These are phyloP conservation scores for Wickerhamiella shivajii DNA, from an alignment of 805 yeast species.

Conservation along the genomic window DNA sequence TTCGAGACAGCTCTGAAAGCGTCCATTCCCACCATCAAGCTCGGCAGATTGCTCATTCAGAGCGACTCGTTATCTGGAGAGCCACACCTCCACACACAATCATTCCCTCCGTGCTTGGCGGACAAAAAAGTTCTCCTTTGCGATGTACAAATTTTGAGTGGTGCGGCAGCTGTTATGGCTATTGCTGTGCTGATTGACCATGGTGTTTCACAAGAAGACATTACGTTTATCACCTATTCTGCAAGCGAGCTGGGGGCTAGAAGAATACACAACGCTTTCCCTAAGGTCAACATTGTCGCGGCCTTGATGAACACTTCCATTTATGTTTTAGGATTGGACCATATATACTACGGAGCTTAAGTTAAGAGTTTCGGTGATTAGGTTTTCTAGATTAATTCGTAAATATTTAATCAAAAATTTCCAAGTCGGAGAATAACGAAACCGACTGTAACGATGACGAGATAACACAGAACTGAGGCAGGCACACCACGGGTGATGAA, in stretches of 20 bases:
- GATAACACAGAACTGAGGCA: conserved; percentile 59
- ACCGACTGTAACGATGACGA: conserved; percentile 64
- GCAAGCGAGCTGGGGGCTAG: conserved; percentile 70
- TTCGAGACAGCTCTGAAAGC: conserved; percentile 66
- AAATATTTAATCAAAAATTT: background rate
- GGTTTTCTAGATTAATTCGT: conserved; percentile 8
- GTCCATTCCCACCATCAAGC: conserved; percentile 59
- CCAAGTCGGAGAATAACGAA: conserved; percentile 48
- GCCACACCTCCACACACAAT: conserved; percentile 78
- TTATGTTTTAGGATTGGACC: conserved; percentile 55
- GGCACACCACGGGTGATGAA: conserved; percentile 90
- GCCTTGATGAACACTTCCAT: conserved; percentile 47
- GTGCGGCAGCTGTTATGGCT: conserved; percentile 93
- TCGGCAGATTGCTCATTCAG: conserved; percentile 78
- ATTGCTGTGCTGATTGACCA: conserved; percentile 76
- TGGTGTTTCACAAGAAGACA: conserved; percentile 44
- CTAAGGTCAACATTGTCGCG: conserved; percentile 49
- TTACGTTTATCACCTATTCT: conserved; percentile 53
- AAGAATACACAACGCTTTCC: conserved; percentile 61
- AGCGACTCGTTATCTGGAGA: conserved; percentile 84
- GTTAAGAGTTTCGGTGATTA: background rate
- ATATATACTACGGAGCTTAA: conserved; percentile 60
- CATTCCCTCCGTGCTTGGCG: conserved; percentile 36
- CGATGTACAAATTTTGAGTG: conserved; percentile 82
- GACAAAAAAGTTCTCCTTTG: conserved; percentile 42